Evolutionary conservation across 2,329 filamentous ascomycete species (phyloP).

Genomic region (Penicillium vulpinum): DNA sequence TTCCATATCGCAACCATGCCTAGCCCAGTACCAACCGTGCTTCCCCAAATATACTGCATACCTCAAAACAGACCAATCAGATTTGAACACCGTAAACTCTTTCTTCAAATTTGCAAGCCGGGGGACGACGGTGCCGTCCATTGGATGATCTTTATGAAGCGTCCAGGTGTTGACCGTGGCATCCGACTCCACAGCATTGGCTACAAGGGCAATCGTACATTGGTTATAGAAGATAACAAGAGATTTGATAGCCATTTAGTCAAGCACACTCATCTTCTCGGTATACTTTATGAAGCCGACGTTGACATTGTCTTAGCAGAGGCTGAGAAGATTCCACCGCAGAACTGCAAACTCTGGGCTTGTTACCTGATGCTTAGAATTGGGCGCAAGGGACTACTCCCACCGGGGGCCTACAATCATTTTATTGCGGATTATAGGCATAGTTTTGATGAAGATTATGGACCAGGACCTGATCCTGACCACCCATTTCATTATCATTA

Average conservation of each 20-base stretch:
- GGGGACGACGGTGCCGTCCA: background rate
- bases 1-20: background rate
- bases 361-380: constrained; percentile 4
- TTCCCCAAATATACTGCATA: background rate
- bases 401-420: background rate
- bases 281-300: background rate
- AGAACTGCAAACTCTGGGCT: background rate
- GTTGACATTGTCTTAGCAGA: background rate
- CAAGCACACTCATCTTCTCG: background rate
- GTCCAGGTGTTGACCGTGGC: background rate
- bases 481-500: background rate
- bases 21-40: background rate
- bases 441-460: background rate
- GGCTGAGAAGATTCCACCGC: background rate
- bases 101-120: background rate
- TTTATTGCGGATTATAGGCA: background rate
- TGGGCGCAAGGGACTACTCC: background rate
- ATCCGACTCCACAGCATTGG: background rate
- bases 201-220: background rate
- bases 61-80: background rate
- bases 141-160: background rate
- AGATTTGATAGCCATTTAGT: background rate
- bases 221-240: background rate
- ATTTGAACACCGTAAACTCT: background rate
- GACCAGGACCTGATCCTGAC: background rate